phyloP scores from a whole-genome alignment of 148 eudicot genomes.

The Dianthus caryophyllus region DNA sequence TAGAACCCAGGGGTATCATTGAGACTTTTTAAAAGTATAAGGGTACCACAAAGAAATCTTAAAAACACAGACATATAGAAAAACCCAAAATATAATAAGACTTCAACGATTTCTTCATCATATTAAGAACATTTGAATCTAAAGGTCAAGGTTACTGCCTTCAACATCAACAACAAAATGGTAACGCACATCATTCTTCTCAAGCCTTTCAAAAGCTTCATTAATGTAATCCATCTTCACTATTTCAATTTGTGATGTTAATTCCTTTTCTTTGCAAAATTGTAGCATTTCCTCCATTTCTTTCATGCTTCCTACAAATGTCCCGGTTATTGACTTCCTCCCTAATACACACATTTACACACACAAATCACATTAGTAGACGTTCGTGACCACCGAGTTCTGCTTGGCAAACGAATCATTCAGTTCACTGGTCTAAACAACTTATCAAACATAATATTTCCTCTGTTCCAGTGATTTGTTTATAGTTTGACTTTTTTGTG shows the following conservation, averaged over 20 bases:
- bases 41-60: no score
- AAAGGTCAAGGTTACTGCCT: conserved; percentile 55
- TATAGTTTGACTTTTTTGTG: no score
- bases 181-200: conserved; percentile 86
- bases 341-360: conserved; percentile 34
- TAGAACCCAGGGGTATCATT: no score
- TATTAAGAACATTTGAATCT: not conserved
- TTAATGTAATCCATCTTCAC: conserved; percentile 84
- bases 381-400: no score
- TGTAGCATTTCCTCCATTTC: conserved; percentile 76
- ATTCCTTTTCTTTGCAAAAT: conserved; percentile 63
- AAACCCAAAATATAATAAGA: not conserved
- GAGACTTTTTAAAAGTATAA: no score
- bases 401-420: no score
- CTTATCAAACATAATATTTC: no score
- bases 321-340: conserved; percentile 78
- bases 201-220: conserved; percentile 70
- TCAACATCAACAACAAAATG: conserved; percentile 81
- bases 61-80: no score
- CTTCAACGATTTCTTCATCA: not conserved
- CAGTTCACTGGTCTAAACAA: no score
- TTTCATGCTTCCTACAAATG: conserved; percentile 85
- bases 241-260: conserved; percentile 63
- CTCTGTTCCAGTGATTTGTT: no score
- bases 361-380: not conserved